Conservation (phyloP, 225 moss, liverwort and hornwort genomes). For the Asterella californica region DNA sequence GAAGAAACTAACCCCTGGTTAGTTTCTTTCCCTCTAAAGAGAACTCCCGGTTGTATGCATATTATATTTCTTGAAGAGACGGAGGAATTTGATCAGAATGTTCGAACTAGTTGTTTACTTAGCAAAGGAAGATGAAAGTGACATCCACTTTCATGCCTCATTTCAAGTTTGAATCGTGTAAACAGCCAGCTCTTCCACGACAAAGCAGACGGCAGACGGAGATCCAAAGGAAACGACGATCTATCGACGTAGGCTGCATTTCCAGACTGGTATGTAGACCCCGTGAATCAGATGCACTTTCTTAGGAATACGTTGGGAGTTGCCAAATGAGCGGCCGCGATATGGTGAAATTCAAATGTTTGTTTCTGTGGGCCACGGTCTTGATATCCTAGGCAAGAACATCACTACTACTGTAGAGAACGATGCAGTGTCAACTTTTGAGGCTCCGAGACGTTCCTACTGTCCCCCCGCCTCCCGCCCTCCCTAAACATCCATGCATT, state of each 20-base stretch:
- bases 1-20: no score
- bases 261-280: neutral
- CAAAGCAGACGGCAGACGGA: neutral
- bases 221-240: neutral
- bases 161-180: no score
- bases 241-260: neutral
- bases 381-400: neutral
- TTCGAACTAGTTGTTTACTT: no score
- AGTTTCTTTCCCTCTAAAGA: no score
- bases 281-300: neutral
- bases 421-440: neutral
- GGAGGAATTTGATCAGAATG: no score
- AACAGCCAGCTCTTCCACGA: neutral
- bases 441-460: neutral
- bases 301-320: neutral
- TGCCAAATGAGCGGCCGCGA: neutral
- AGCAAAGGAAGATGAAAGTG: no score
- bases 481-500: no score
- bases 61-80: no score
- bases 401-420: neutral
- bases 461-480: neutral
- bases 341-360: slow-evolving; percentile 2
- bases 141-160: no score
- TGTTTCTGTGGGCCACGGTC: slow-evolving; percentile 6
- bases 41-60: no score